phyloP scores from a whole-genome alignment of 306 rosid genomes.

The Mimosa pudica region DNA sequence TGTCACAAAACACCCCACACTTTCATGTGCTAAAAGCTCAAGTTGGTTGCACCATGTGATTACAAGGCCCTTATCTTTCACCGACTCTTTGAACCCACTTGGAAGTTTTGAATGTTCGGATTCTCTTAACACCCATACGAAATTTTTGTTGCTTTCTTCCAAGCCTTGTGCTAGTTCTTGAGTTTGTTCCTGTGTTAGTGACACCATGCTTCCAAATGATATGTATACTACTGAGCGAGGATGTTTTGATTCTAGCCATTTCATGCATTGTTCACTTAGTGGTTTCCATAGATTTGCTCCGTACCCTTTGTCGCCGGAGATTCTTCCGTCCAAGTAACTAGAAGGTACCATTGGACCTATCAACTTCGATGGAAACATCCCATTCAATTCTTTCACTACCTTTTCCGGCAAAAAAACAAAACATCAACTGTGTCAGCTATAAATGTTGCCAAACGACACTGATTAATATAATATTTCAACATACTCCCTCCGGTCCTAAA shows the following conservation, averaged over 20 bases:
- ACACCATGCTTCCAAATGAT: background rate
- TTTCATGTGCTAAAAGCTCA: background rate
- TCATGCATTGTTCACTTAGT: background rate
- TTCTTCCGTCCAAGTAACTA: background rate
- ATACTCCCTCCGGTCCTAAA: too few species aligned
- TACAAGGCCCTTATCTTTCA: background rate
- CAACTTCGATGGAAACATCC: background rate
- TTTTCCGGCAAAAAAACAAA: background rate
- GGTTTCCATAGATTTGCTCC: background rate
- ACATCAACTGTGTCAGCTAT: background rate
- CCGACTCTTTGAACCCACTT: background rate
- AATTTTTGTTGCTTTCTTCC: background rate
- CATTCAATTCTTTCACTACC: background rate
- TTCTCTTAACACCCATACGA: background rate
- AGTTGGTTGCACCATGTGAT: slow-evolving; percentile 1
- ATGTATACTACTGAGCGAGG: background rate
- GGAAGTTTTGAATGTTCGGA: background rate
- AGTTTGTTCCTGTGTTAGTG: background rate
- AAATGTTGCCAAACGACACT: background rate
- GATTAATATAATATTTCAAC: too few species aligned
- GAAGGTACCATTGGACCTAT: background rate
- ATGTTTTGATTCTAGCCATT: background rate
- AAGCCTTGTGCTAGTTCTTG: background rate
- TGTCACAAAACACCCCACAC: slow-evolving; percentile 46
- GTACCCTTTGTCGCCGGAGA: slow-evolving; percentile 2